Evolutionary conservation across 108 stramenopile species (phyloP).

Genomic region (Pseudonitzschia delicatissima): DNA sequence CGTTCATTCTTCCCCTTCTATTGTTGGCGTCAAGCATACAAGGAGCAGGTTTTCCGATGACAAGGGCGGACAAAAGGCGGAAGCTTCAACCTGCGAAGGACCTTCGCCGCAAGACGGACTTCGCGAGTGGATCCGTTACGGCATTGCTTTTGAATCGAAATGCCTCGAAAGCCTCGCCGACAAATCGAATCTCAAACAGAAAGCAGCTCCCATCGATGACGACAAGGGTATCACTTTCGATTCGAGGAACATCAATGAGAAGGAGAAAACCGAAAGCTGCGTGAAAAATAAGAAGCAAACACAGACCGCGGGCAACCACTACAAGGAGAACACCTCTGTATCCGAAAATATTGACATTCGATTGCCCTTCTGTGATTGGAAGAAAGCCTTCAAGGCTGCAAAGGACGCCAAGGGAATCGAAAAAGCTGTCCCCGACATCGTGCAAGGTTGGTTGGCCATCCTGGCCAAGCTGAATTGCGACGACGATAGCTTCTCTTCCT

Average conservation of each 20-base stretch:
- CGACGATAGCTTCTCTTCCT: not conserved
- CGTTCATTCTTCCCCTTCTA: too few species aligned
- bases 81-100: too few species aligned
- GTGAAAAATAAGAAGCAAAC: not conserved
- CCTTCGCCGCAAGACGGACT: not conserved
- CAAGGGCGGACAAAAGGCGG: too few species aligned
- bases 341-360: too few species aligned
- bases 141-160: not conserved
- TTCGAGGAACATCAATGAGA: not conserved
- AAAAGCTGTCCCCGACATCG: not conserved
- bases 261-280: not conserved
- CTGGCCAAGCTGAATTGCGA: not conserved
- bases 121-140: not conserved
- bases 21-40: too few species aligned
- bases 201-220: not conserved
- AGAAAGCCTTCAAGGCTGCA: too few species aligned
- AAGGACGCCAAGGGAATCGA: not conserved
- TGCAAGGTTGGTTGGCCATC: not conserved
- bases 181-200: too few species aligned
- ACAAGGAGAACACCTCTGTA: not conserved
- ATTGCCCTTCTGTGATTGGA: too few species aligned
- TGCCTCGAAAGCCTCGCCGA: too few species aligned
- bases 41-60: too few species aligned
- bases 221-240: not conserved
- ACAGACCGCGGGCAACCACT: not conserved